Evolutionary conservation across 768 basidiomycete genomes (phyloP).

Genomic region (Cystobasidium ongulense): DNA sequence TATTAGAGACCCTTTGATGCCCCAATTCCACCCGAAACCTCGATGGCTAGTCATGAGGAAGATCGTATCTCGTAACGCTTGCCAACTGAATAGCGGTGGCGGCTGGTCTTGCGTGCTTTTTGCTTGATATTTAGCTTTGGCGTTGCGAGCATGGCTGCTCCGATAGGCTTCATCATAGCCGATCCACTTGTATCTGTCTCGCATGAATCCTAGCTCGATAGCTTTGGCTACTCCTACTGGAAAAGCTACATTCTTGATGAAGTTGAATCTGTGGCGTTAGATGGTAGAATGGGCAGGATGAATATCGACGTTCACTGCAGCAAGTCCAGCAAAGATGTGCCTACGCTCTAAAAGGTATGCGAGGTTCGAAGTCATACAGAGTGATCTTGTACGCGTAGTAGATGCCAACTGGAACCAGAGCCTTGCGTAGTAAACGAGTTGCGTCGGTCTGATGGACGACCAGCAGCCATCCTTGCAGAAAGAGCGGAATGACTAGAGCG

Average conservation of each 20-base stretch:
- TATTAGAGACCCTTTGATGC: slow-evolving; percentile 22
- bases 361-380: slow-evolving; percentile 11
- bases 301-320: neutral
- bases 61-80: neutral
- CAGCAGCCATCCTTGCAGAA: slow-evolving; percentile 17
- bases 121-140: no score
- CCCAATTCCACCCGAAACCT: slow-evolving; percentile 29
- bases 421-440: neutral
- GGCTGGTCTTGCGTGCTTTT: neutral
- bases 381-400: neutral
- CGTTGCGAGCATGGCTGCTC: no score
- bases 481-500: neutral
- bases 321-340: neutral
- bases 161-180: slow-evolving; percentile 1
- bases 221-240: slow-evolving; percentile 3
- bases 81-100: neutral
- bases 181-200: slow-evolving; percentile 7
- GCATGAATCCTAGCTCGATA: neutral
- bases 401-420: neutral
- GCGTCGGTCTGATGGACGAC: neutral
- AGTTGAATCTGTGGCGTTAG: neutral
- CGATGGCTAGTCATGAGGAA: slow-evolving; percentile 10
- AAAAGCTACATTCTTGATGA: slow-evolving; percentile 17
- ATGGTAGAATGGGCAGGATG: neutral
- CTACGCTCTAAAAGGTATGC: neutral